Base-by-base conservation (phyloP, 305 asterid species). In the Fraxinus angustifolia region DNA sequence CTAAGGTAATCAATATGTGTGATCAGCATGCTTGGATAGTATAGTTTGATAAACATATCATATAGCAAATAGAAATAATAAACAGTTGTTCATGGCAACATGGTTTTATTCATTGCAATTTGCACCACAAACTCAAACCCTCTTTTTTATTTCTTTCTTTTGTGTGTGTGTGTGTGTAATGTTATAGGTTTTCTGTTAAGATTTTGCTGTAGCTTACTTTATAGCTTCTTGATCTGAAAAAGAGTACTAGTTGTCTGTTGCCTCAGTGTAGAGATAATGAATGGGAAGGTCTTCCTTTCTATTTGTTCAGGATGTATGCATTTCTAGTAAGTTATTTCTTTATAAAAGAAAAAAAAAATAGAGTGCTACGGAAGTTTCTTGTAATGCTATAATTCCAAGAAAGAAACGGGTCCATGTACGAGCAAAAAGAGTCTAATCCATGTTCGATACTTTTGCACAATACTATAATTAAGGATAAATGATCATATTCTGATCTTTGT, bases 1-100 rank as follows among this genome's bases (percentile, higher is more conserved):
- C 98, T 90, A 77, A 90, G 97, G 98, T 94, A 89, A 73, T 81
- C 26, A 67, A 31, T 67, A 77, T 35, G 30, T 2, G 45, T 19
- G 21, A 70, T 79, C 26, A 67, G 31, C 71, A 72, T 35, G 75
- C 84, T 34, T 80, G 70, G 31, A 73, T 83, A 6, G 17, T 86
- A 78, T 74, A 10, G 30, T 79, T 48, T 71, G 67, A 3, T 79
- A 3, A 67, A 60, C 73, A 67, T 68, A n/a, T 73, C 28, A 16
- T 76, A 7, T 50, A 36, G 67, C n/a, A 62, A 72, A 42, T 73
- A 34, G n/a, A 72, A 58, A 70, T 3, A 72, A 90, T 21, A 60
- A 60, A 60, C 70, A 7, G 31, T 60, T 60, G 70, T 60, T 60
- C 85, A 91, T 85, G 62, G 96, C 97, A 40, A 92, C 97, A 3